Evolutionary conservation across 768 basidiomycete genomes (phyloP).

Genomic region (Saitozyma podzolica): DNA sequence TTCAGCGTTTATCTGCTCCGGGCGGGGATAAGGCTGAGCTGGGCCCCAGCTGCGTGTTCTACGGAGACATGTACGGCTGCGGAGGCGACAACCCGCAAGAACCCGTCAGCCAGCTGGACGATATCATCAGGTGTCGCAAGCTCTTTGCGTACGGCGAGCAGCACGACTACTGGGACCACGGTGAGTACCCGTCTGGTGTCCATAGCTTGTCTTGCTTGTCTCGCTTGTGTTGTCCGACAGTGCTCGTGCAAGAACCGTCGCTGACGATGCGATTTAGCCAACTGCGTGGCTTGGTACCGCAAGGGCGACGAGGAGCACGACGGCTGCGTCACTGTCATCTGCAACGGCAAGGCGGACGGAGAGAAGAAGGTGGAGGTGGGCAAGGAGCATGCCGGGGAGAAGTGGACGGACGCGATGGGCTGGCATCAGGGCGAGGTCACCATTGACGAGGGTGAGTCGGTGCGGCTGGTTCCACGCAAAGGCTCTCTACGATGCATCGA

Average conservation of each 20-base stretch:
- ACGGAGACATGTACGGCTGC: constrained; percentile 54
- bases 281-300: constrained; percentile 56
- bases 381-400: constrained; percentile 56
- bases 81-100: constrained; percentile 53
- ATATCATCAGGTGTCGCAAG: constrained; percentile 51
- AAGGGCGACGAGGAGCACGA: constrained; percentile 54
- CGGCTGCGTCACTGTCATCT: constrained; percentile 51
- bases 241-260: not conserved
- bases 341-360: constrained; percentile 51
- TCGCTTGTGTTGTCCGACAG: not conserved
- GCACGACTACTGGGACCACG: constrained; percentile 54
- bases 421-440: constrained; percentile 56
- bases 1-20: constrained; percentile 4
- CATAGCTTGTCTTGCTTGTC: not conserved
- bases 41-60: constrained; percentile 45
- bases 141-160: constrained; percentile 53
- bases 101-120: constrained; percentile 53
- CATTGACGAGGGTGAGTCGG: constrained; percentile 53
- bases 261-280: constrained; percentile 33
- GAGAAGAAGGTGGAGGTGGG: constrained; percentile 55
- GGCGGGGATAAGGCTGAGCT: not conserved
- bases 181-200: constrained; percentile 22
- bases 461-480: not conserved
- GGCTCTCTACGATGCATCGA: not conserved
- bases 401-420: constrained; percentile 57